Conservation (phyloP, 1,284 basidiomycete species). For the Fomitopsis pinicola region DNA sequence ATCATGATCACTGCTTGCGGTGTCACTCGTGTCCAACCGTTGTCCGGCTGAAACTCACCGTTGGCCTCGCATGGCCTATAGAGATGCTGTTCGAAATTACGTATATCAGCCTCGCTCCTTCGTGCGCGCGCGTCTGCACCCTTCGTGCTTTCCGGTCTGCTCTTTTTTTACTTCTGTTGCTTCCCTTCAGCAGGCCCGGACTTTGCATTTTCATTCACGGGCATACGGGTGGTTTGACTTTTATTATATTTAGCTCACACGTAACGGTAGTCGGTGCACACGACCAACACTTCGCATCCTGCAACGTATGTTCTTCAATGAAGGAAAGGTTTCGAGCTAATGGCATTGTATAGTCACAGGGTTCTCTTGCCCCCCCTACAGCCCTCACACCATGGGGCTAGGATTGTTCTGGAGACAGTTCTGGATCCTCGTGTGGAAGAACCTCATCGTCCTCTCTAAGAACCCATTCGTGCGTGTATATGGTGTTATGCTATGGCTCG, state of each 20-base stretch:
- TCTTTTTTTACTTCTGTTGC: neutral
- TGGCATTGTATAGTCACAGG: neutral
- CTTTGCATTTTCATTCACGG: neutral
- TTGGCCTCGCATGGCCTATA: neutral
- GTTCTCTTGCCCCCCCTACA: neutral
- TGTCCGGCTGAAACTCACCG: neutral
- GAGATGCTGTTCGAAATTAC: neutral
- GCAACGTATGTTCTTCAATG: neutral
- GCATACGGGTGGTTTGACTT: neutral
- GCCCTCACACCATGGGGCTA: neutral
- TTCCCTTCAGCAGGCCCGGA: neutral
- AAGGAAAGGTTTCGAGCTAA: neutral
- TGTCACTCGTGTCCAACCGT: neutral
- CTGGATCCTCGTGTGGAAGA: constrained; percentile 63
- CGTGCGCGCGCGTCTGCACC: neutral
- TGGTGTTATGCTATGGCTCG: neutral
- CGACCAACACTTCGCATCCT: neutral
- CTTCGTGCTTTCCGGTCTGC: neutral
- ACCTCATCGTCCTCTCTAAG: constrained; percentile 68
- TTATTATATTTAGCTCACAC: neutral
- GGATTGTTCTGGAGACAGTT: constrained; percentile 58
- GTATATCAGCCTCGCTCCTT: neutral
- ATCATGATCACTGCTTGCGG: neutral
- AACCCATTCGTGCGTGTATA: constrained; percentile 52
- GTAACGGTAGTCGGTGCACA: neutral